Evolutionary conservation across 495 filamentous ascomycete species (phyloP).

Genomic region (Penicillium paradoxum): DNA sequence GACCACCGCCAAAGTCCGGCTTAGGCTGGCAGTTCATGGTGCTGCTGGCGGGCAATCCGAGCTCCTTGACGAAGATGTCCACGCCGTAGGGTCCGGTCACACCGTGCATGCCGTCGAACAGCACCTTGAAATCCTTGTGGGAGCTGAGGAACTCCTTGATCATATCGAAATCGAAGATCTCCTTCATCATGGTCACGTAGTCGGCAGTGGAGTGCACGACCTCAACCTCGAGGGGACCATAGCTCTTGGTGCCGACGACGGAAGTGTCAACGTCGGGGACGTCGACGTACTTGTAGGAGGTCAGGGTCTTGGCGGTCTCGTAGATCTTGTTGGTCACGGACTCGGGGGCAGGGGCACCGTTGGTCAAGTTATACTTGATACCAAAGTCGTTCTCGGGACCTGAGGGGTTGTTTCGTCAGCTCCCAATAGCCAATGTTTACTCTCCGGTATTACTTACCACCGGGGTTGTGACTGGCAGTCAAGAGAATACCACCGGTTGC

Average conservation of each 20-base stretch:
- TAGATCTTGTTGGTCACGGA: constrained; percentile 96
- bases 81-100: constrained; percentile 94
- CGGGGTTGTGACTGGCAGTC: constrained; percentile 97
- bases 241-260: constrained; percentile 75
- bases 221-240: constrained; percentile 86
- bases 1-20: constrained; percentile 92
- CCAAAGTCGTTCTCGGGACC: constrained; percentile 92
- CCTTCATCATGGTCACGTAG: constrained; percentile 92
- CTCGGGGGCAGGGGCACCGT: constrained; percentile 93
- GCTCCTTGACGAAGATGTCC: constrained; percentile 90
- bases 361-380: constrained; percentile 98
- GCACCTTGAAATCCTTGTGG: constrained; percentile 89
- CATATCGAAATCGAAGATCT: constrained; percentile 94
- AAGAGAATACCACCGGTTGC: constrained; percentile 95
- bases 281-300: constrained; percentile 84
- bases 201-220: constrained; percentile 87
- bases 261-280: constrained; percentile 82
- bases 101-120: constrained; percentile 91
- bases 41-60: constrained; percentile 69
- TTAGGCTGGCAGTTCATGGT: constrained; percentile 91
- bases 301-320: constrained; percentile 80
- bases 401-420: constrained; percentile 27
- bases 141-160: constrained; percentile 86
- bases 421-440: not conserved
- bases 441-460: constrained; percentile 57